phyloP scores from a whole-genome alignment of 495 filamentous ascomycete species.

The Hypoxylon perforatum region DNA sequence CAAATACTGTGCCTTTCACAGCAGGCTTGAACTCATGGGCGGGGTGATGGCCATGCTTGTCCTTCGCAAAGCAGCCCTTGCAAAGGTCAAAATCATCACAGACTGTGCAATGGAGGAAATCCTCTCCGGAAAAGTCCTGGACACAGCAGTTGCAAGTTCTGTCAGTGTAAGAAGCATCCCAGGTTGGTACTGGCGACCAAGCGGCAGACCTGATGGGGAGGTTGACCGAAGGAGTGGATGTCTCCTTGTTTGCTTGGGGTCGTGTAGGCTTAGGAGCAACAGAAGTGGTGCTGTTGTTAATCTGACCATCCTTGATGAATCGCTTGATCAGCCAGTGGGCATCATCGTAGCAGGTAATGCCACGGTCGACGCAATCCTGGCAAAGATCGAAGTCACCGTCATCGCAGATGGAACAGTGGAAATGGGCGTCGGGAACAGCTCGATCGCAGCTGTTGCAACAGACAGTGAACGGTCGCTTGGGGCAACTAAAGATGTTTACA shows the following conservation, averaged over 20 bases:
- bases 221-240: neutral
- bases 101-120: slow-evolving; percentile 84
- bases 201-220: slow-evolving; percentile 47
- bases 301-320: slow-evolving; percentile 77
- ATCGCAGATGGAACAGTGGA: slow-evolving; percentile 94
- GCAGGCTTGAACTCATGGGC: slow-evolving; percentile 81
- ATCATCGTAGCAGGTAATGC: slow-evolving; percentile 77
- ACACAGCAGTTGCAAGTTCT: slow-evolving; percentile 96
- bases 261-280: slow-evolving; percentile 68
- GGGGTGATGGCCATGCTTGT: slow-evolving; percentile 93
- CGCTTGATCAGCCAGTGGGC: slow-evolving; percentile 96
- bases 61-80: slow-evolving; percentile 76
- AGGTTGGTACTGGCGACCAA: slow-evolving; percentile 15
- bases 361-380: slow-evolving; percentile 76
- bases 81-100: slow-evolving; percentile 96
- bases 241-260: slow-evolving; percentile 27
- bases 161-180: slow-evolving; percentile 50
- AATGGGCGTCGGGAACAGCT: slow-evolving; percentile 83
- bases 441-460: slow-evolving; percentile 92
- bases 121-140: slow-evolving; percentile 74
- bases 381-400: slow-evolving; percentile 96
- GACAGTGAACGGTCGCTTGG: slow-evolving; percentile 64
- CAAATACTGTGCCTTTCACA: slow-evolving; percentile 65
- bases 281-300: slow-evolving; percentile 87
- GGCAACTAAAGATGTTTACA: slow-evolving; percentile 8